Evolutionary conservation across 257 asterid genomes (phyloP).

Genomic region (Knoxia roxburghii): DNA sequence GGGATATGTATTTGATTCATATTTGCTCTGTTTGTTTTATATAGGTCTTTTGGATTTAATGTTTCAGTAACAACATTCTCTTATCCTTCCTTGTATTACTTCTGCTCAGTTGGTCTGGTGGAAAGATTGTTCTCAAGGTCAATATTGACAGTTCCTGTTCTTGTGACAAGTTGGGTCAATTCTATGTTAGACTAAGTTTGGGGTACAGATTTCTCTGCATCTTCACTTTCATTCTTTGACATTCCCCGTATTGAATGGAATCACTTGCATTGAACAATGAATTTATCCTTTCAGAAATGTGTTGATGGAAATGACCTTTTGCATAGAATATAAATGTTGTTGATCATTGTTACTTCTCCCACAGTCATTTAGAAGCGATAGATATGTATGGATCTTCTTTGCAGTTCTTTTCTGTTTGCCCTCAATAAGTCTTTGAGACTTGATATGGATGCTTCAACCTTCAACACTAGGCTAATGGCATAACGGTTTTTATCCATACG

Average conservation of each 20-base stretch:
- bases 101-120: not conserved
- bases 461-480: not conserved
- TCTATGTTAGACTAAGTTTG: not conserved
- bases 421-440: not conserved
- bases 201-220: not conserved
- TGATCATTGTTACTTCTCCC: not conserved
- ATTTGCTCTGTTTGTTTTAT: not conserved
- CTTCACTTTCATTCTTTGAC: not conserved
- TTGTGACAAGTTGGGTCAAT: not conserved
- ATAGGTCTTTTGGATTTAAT: no score
- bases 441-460: not conserved
- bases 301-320: not conserved
- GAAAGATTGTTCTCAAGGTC: not conserved
- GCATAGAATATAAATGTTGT: not conserved
- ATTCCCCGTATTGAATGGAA: not conserved
- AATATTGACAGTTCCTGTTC: not conserved
- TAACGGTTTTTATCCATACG: not conserved
- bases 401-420: not conserved
- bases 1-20: no score
- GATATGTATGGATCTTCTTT: not conserved
- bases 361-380: not conserved
- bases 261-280: not conserved
- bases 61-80: no score
- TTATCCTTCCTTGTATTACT: not conserved
- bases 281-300: not conserved